Conservation (phyloP, 495 filamentous ascomycete genomes). For the Tuber magnatum region DNA sequence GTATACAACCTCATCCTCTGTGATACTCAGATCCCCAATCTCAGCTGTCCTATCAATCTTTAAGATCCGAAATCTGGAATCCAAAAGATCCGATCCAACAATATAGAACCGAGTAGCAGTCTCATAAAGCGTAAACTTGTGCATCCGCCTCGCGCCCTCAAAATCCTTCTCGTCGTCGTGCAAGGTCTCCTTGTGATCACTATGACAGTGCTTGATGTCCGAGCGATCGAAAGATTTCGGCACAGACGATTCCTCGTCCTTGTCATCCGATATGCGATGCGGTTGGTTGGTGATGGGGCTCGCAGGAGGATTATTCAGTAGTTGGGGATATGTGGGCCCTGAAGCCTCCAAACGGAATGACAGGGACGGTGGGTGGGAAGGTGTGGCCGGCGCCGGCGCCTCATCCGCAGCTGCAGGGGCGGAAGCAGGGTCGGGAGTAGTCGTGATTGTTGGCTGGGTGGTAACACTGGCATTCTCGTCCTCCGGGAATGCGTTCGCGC, state of each 20-base stretch:
- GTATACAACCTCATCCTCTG: conserved; percentile 92
- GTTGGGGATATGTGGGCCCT: conserved; percentile 40
- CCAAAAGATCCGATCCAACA: conserved; percentile 80
- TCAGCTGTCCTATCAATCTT: conserved; percentile 90
- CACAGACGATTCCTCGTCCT: conserved; percentile 59
- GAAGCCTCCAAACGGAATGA: conserved; percentile 31
- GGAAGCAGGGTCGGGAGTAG: conserved; percentile 4
- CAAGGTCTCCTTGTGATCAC: conserved; percentile 49
- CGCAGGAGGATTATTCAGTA: conserved; percentile 43
- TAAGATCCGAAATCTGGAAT: conserved; percentile 79
- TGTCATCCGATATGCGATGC: conserved; percentile 48
- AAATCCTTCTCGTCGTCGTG: conserved; percentile 40
- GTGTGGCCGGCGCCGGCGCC: conserved; percentile 42
- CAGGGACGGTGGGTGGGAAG: conserved; percentile 30
- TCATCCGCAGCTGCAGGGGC: conserved; percentile 45
- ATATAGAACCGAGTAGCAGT: conserved; percentile 88
- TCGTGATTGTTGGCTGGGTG: conserved; percentile 8
- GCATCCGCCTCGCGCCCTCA: conserved; percentile 74
- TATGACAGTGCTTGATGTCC: conserved; percentile 50
- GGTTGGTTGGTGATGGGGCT: conserved; percentile 37
- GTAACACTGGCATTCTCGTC: background rate
- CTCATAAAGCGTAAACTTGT: conserved; percentile 92
- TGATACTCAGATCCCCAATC: conserved; percentile 69
- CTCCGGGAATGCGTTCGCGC: background rate
- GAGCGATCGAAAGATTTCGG: conserved; percentile 57